Percentiles rank a stretch among this genome's conserved stretches.
Conservation (phyloP, 768 basidiomycete species). For the Mycena maculata region DNA sequence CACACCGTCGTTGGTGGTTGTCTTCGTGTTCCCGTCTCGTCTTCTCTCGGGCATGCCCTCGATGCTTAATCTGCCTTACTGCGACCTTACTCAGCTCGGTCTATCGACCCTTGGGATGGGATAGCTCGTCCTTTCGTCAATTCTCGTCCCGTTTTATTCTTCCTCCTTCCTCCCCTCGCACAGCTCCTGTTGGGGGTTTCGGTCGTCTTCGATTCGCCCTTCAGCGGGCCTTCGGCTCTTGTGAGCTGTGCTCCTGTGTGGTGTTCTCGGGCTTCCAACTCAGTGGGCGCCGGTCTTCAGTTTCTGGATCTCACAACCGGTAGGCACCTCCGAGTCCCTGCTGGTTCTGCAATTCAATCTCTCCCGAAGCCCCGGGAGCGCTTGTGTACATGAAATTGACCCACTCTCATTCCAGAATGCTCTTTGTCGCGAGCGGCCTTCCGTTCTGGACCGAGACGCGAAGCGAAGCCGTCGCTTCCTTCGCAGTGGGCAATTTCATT, state of each 20-base stretch:
- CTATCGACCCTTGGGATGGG: neutral
- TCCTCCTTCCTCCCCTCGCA: neutral
- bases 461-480: neutral
- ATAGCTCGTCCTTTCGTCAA: neutral
- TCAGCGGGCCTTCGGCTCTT: constrained; percentile 21
- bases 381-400: constrained; percentile 15
- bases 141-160: neutral
- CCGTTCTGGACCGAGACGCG: neutral
- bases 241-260: constrained; percentile 16
- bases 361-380: constrained; percentile 11
- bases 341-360: too few species aligned
- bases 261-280: constrained; percentile 20
- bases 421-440: neutral
- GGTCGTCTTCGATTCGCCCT: constrained; percentile 11
- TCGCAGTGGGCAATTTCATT: neutral
- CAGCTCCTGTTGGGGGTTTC: constrained; percentile 21
- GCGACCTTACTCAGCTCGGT: constrained; percentile 4
- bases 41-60: neutral
- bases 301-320: too few species aligned
- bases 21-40: neutral
- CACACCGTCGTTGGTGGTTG: neutral
- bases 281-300: too few species aligned
- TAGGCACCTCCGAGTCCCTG: too few species aligned
- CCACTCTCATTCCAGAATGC: constrained; percentile 13
- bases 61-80: constrained; percentile 8